phyloP scores from a whole-genome alignment of 2,329 filamentous ascomycete genomes.

The Microcyclospora pomicola region DNA sequence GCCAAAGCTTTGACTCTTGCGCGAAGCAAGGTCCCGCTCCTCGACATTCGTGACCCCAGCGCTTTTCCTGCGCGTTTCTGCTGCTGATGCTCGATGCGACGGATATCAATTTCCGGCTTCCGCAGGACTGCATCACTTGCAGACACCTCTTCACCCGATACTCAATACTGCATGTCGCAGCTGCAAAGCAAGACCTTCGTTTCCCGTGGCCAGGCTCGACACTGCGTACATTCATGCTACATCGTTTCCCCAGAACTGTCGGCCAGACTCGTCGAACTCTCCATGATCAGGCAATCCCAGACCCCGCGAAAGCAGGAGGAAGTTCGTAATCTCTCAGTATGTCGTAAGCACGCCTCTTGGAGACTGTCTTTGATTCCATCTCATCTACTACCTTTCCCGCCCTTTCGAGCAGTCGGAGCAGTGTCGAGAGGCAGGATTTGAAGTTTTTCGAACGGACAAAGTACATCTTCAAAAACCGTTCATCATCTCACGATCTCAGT shows the following conservation, averaged over 20 bases:
- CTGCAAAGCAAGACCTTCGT: conserved; percentile 8
- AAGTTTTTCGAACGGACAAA: conserved; percentile 57
- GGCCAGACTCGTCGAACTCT: neutral
- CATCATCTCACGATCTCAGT: conserved; percentile 27
- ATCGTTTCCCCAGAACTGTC: conserved; percentile 13
- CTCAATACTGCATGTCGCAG: conserved; percentile 1
- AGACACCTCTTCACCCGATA: too few species aligned
- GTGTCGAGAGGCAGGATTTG: conserved; percentile 42
- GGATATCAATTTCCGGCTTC: neutral
- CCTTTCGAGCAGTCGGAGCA: neutral
- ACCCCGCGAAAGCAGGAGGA: conserved; percentile 11
- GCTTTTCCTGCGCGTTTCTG: conserved; percentile 1
- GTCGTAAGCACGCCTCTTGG: conserved; percentile 61
- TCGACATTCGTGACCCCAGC: neutral
- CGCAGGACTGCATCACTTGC: neutral
- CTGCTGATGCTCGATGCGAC: conserved; percentile 2
- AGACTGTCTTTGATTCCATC: conserved; percentile 94
- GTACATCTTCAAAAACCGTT: conserved; percentile 90
- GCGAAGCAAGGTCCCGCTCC: conserved; percentile 65
- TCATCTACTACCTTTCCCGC: conserved; percentile 28
- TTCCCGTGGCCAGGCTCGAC: too few species aligned
- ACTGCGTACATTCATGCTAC: conserved; percentile 3
- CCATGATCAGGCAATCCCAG: conserved; percentile 6
- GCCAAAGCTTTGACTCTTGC: conserved; percentile 91
- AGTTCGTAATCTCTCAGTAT: conserved; percentile 51